Evolutionary conservation across 1,284 basidiomycete genomes (phyloP).

Genomic region (Cyathus pygmaeus): DNA sequence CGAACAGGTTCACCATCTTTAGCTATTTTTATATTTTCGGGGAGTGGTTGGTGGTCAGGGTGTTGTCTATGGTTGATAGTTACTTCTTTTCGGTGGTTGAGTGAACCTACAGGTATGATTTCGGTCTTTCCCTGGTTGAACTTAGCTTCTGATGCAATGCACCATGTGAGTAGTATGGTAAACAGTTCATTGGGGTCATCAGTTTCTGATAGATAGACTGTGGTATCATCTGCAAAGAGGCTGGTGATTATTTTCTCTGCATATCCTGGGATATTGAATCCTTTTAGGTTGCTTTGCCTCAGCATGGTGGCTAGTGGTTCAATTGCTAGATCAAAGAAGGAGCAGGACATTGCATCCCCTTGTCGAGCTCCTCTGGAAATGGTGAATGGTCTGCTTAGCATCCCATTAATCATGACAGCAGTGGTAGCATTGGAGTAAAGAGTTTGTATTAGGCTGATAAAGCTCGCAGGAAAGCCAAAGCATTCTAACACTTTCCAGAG

Average conservation of each 20-base stretch:
- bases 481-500: conserved; percentile 37
- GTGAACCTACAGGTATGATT: conserved; percentile 36
- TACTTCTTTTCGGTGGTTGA: conserved; percentile 19
- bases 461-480: conserved; percentile 33
- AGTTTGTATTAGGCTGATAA: conserved; percentile 34
- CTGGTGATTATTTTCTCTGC: conserved; percentile 29
- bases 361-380: conserved; percentile 48
- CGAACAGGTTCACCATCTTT: conserved; percentile 29
- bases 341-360: conserved; percentile 50
- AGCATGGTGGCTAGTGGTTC: conserved; percentile 40
- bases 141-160: conserved; percentile 41
- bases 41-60: conserved; percentile 3
- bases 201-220: conserved; percentile 25
- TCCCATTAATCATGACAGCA: conserved; percentile 46
- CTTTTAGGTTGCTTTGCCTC: conserved; percentile 33
- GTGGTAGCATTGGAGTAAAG: conserved; percentile 46
- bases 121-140: conserved; percentile 48
- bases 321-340: conserved; percentile 49
- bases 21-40: conserved; percentile 30
- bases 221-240: conserved; percentile 46
- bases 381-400: conserved; percentile 29
- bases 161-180: conserved; percentile 38
- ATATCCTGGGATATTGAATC: conserved; percentile 28
- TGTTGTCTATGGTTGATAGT: conserved; percentile 6
- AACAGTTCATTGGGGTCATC: conserved; percentile 28